Percentiles rank a stretch among this genome's conserved stretches.
Evolutionary conservation across 2,329 filamentous ascomycete genomes (phyloP).

Genomic region (Nemania diffusa): DNA sequence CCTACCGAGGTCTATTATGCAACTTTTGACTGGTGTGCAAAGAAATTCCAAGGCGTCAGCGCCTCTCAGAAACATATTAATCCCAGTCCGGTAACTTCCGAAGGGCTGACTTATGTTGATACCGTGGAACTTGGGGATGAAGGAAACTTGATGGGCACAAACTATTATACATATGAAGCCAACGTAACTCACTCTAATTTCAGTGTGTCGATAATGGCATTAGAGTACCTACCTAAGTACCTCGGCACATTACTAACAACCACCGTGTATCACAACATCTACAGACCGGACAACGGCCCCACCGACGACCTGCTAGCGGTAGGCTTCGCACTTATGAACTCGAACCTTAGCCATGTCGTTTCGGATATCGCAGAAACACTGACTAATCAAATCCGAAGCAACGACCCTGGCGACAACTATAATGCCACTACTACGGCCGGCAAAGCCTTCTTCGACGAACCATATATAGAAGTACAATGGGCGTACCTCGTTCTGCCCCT

Average conservation of each 20-base stretch:
- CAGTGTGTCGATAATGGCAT: constrained; percentile 21
- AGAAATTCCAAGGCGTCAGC: constrained; percentile 26
- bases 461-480: constrained; percentile 38
- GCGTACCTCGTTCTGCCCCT: constrained; percentile 37
- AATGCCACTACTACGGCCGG: constrained; percentile 25
- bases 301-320: neutral
- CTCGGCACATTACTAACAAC: constrained; percentile 11
- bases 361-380: constrained; percentile 28
- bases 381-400: constrained; percentile 30
- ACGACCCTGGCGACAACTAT: constrained; percentile 35
- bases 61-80: constrained; percentile 25
- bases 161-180: constrained; percentile 10
- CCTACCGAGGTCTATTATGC: constrained; percentile 26
- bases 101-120: constrained; percentile 10
- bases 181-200: constrained; percentile 23
- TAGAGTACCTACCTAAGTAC: constrained; percentile 7
- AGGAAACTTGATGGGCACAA: constrained; percentile 6
- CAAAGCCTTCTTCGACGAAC: constrained; percentile 33
- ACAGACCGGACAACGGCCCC: constrained; percentile 1
- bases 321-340: constrained; percentile 25
- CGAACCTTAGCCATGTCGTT: constrained; percentile 25
- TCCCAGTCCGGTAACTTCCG: neutral
- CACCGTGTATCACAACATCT: constrained; percentile 23
- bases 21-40: constrained; percentile 29
- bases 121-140: neutral